These are phyloP conservation scores for Niveomyces coronatus DNA, from an alignment of 2,329 filamentous ascomycete species.

Conservation along the genomic window DNA sequence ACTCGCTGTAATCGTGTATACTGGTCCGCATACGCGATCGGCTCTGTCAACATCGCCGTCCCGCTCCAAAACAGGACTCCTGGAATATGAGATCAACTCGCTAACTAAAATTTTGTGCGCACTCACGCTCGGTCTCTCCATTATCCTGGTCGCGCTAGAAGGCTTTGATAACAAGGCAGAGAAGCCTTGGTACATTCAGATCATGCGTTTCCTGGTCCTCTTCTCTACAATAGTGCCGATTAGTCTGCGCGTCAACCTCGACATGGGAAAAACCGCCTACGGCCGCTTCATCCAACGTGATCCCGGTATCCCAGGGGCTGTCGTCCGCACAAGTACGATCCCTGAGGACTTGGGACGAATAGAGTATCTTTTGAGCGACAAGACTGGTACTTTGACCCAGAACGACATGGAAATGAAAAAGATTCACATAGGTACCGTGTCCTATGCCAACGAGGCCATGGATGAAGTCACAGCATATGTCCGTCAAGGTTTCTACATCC, in stretches of 20 bases:
- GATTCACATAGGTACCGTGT: constrained; percentile 95
- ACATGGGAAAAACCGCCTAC: constrained; percentile 95
- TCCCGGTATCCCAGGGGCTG: constrained; percentile 77
- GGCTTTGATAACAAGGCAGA: constrained; percentile 60
- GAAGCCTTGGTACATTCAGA: constrained; percentile 84
- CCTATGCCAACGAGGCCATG: constrained; percentile 98
- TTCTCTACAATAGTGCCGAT: constrained; percentile 99
- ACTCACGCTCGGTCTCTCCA: constrained; percentile 74
- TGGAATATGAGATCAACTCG: constrained; percentile 95
- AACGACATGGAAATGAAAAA: constrained; percentile 99
- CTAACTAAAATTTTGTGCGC: constrained; percentile 92
- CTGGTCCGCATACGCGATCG: constrained; percentile 85
- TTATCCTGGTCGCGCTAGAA: constrained; percentile 80
- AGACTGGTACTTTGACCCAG: constrained; percentile 94
- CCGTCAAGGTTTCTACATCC: constrained; percentile 64
- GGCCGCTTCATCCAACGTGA: constrained; percentile 93
- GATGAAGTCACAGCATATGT: constrained; percentile 87
- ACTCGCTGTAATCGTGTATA: constrained; percentile 85
- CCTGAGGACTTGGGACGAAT: constrained; percentile 93
- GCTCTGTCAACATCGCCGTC: constrained; percentile 87
- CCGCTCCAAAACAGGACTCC: constrained; percentile 82
- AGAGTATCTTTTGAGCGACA: constrained; percentile 92
- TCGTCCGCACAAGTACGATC: constrained; percentile 94
- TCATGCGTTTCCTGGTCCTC: constrained; percentile 93
- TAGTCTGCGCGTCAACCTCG: constrained; percentile 88